Evolutionary conservation across 2,329 filamentous ascomycete species (phyloP), one percentile per base, ranked within the genome.

Genomic region (Thelonectria blattea): DNA sequence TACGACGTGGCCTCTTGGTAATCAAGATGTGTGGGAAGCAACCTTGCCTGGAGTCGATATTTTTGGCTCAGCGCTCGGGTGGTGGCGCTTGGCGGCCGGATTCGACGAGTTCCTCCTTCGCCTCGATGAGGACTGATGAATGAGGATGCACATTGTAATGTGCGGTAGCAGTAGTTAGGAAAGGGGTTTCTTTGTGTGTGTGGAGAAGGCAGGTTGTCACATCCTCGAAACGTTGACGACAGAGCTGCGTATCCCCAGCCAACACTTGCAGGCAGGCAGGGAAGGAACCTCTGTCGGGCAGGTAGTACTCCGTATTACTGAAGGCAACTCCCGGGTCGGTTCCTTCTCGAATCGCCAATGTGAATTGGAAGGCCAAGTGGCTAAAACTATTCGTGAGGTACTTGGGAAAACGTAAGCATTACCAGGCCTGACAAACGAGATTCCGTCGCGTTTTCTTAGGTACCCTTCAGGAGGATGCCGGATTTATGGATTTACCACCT

Each of bases 1-100:
- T 45, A 32, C 48, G 47, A 60, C 58, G 58, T 60, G 52, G 37
- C 58, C 58, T 60, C 52, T 60, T 60, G 48, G 52, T 60, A 60
- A 60, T 60, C 52, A 60, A 42, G 34, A 17, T 22, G 18, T n/a
- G 24, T 53, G 17, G 34, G 39, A 17, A 56, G 30, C 32, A 17
- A 49, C 12, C 18, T 49, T 12, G 27, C 12, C 18, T 49, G 12
- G 27, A 30, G 27, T n/a, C n/a, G n/a, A n/a, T 30, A 30, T 30
- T 30, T 39, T 50, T 20, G 48, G 32, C 17, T 30, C 27, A 30
- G 27, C 8, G 5, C 27, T 30, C 4, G 27, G 15, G 2, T 39
- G 24, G 46, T 43, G 37, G 37, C 53, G 45, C 24, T 51, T 17
- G 7, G 15, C 20, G 39, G 42, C 54, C 27, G 12, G 54, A 59